Base-by-base conservation (phyloP, 306 rosid species). In the Begonia fuchsioides region DNA sequence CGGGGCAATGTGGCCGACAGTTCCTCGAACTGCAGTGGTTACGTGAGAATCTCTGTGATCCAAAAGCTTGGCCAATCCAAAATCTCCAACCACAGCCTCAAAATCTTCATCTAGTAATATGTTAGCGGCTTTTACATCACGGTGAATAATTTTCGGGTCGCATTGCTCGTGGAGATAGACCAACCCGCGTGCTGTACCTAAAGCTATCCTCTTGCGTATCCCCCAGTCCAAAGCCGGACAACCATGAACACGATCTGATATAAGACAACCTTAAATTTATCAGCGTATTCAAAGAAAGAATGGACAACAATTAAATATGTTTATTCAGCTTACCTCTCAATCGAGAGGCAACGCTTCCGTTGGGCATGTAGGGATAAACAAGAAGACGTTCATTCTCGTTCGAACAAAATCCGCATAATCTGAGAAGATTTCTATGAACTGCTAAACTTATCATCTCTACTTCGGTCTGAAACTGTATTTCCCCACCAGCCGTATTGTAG, bases 371-470 rank as follows among this genome's bases (percentile, higher is more conserved):
- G 3, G 94, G 98, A 72, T 92, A 92, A 65, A 92, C 96, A 13
- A 92, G 94, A 47, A 92, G 96, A 38, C 98, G 72, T 56, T 92
- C 98, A 20, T 78, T 82, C 58, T 85, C 86, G 59, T 95, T 92
- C 11, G 94, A 77, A 73, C 98, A 92, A 55, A 92, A 92, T 41
- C 98, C 98, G 1, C 73, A 74, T 52, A 92, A 96, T 72, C 83
- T 73, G 46, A 92, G 81, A 66, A 92, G 98, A 77, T 92, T 85
- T 47, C 93, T 69, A 59, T 92, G 98, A 9, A 92, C 79, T 43
- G 98, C 98, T 76, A 92, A 70, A 64, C 98, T 92, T 63, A 92
- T 92, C 20, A 93, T 69, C 86, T 92, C 98, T 44, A 90, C 98
- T 79, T 90, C 98, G 17, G 98, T 90, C 70, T 90, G 97, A 69